Evolutionary conservation across 441 rosid species (phyloP), one percentile per base, ranked within the genome.

Genomic region (Capsella rubella): DNA sequence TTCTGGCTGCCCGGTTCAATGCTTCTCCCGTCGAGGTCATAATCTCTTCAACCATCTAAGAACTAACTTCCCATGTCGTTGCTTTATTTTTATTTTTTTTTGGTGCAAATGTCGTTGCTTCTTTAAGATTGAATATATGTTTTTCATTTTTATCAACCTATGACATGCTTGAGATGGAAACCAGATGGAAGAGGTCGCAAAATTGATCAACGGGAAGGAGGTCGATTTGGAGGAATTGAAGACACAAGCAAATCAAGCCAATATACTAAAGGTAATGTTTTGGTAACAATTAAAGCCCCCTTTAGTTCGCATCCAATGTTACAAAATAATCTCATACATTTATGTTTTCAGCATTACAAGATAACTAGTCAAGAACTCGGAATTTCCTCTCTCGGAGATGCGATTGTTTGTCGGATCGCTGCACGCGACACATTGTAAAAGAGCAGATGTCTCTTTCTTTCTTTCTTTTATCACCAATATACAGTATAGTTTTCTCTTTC

Each of bases 321-420:
- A 12, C 1, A 25, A 3, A 50, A 28, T 27, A 27, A 16, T 16
- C 16, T 31, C 15, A 1, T 25, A 9, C 49, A 3, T 25, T 16
- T 77, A 14, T 65, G 25, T 21, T 1, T 81, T 77, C 94, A 93
- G 97, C 97, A 87, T 58, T 93, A 89, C 86, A 91, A 95, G 81
- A 91, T 91, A 65, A 67, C 95, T 27, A 82, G 64, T 40, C 76
- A 61, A 29, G 97, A 91, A 82, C 79, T 88, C 16, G 88, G 84
- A 29, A 79, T 87, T 67, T 90, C 98, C 15, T 82, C 91, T 3
- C 86, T 90, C 12, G 86, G 91, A 9, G 96, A 93, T 53, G 93
- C 97, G 10, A 90, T 95, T 47, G 81, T 89, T 12, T 91, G 98
- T 62, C 84, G 95, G 54, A 91, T 93, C 5, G 94, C 99, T 28